Evolutionary conservation across 441 rosid species (phyloP).

Genomic region (Populus hybrid): DNA sequence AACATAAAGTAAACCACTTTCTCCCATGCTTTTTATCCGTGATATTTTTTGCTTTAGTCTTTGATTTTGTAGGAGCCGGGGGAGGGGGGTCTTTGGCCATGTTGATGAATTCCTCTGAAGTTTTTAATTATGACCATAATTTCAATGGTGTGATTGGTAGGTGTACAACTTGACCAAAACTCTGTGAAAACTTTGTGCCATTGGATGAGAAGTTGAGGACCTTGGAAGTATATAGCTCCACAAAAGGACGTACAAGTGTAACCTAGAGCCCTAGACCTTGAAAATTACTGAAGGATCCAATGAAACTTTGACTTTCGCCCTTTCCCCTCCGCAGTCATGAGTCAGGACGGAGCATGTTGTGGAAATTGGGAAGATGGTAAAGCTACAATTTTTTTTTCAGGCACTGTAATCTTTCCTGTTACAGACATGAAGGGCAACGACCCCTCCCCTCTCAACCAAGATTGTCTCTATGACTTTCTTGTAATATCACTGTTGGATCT

Average conservation of each 20-base stretch:
- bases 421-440: background rate
- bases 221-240: background rate
- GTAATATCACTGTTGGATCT: background rate
- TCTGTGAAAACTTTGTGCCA: background rate
- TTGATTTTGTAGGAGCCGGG: slow-evolving; percentile 5
- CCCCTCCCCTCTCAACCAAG: background rate
- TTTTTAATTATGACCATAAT: slow-evolving; percentile 16
- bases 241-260: background rate
- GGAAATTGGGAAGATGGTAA: background rate
- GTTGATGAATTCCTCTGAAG: slow-evolving; percentile 18
- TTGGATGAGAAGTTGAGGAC: slow-evolving; percentile 2
- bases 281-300: slow-evolving; percentile 9
- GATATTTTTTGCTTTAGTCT: slow-evolving; percentile 18
- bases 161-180: slow-evolving; percentile 19
- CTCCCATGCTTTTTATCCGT: slow-evolving; percentile 28
- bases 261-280: slow-evolving; percentile 2
- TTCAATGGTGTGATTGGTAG: slow-evolving; percentile 23
- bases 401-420: background rate
- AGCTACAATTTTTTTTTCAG: background rate
- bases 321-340: background rate
- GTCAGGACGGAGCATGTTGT: background rate
- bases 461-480: background rate
- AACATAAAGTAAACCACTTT: slow-evolving; percentile 34
- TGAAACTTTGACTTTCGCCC: background rate
- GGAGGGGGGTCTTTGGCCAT: slow-evolving; percentile 12